Evolutionary conservation across 768 basidiomycete genomes (phyloP).

Genomic region (Pisolithus tinctorius): DNA sequence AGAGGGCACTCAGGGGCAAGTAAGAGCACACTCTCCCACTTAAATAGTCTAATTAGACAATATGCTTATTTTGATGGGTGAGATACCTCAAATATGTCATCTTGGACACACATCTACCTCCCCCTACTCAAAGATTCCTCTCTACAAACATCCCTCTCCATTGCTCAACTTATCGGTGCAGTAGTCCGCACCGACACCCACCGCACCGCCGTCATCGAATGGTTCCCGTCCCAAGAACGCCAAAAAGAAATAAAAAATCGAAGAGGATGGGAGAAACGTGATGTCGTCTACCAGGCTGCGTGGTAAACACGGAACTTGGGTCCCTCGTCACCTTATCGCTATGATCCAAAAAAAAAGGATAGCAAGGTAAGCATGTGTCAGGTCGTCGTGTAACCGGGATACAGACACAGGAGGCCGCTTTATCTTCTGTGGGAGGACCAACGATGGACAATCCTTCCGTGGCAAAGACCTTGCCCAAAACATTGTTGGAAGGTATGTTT

Average conservation of each 20-base stretch:
- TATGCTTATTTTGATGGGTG: too few species aligned
- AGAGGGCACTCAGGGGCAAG: too few species aligned
- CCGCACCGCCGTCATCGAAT: conserved; percentile 47
- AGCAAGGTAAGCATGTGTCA: conserved; percentile 36
- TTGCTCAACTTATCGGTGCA: conserved; percentile 54
- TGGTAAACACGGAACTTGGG: conserved; percentile 51
- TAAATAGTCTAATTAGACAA: too few species aligned
- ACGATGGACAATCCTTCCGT: conserved; percentile 55
- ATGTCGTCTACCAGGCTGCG: conserved; percentile 33
- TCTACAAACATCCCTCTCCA: conserved; percentile 37
- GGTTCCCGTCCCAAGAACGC: conserved; percentile 56
- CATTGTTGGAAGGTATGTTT: conserved; percentile 34
- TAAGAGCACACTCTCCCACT: too few species aligned
- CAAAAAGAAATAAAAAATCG: conserved; percentile 48
- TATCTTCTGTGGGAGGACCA: conserved; percentile 59
- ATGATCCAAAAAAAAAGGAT: conserved; percentile 46
- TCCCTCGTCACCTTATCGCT: conserved; percentile 41
- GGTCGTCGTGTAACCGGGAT: not conserved
- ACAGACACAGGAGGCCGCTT: conserved; percentile 60
- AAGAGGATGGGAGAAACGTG: conserved; percentile 70
- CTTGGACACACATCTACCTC: conserved; percentile 42
- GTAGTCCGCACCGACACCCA: conserved; percentile 45
- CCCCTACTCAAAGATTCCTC: conserved; percentile 50
- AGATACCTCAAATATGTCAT: too few species aligned
- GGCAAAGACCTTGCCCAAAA: conserved; percentile 42